phyloP scores from a whole-genome alignment of 2,329 filamentous ascomycete species.

The Exserohilum rostratum region DNA sequence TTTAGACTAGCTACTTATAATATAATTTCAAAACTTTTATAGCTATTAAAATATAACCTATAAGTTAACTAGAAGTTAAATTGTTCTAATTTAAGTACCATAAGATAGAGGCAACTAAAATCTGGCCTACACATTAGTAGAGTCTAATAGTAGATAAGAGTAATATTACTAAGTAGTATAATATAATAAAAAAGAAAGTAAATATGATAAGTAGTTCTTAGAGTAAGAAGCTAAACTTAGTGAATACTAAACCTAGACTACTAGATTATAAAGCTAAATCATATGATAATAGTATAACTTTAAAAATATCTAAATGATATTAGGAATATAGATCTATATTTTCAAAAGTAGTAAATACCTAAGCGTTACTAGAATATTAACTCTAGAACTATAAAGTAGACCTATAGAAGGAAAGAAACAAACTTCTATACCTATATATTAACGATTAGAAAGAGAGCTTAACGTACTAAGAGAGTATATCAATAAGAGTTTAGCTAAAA shows the following conservation, averaged over 20 bases:
- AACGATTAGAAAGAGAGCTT: background rate
- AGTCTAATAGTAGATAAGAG: background rate
- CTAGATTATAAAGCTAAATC: background rate
- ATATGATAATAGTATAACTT: background rate
- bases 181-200: background rate
- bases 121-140: no score
- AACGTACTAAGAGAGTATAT: no score
- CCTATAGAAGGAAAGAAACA: background rate
- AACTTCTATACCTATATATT: no score
- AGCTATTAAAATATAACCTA: no score
- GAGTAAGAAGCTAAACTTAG: background rate
- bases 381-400: constrained; percentile 1
- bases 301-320: background rate
- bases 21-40: background rate
- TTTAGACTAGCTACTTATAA: background rate
- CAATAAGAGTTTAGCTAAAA: background rate
- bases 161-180: background rate
- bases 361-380: constrained; percentile 5
- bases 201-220: background rate
- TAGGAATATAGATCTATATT: constrained; percentile 1
- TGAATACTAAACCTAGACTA: no score
- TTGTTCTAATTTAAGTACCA: no score
- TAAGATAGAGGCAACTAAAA: no score
- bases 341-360: background rate
- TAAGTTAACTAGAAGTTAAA: background rate